Percentiles rank a stretch among this genome's conserved stretches.
Evolutionary conservation across 495 filamentous ascomycete genomes (phyloP).

Genomic region (Chaetomium fimeti): DNA sequence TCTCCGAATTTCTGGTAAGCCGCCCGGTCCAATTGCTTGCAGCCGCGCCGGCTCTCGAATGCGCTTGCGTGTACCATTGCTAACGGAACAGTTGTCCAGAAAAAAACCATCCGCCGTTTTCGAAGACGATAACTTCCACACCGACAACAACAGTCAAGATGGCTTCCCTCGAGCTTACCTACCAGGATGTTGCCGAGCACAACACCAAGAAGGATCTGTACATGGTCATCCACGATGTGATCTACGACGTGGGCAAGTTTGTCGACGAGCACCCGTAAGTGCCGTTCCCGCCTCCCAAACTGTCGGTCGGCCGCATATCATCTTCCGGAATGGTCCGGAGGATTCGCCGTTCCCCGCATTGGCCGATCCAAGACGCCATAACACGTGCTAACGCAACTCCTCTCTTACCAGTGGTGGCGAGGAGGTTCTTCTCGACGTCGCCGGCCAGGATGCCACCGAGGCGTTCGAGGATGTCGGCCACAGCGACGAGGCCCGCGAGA

Average conservation of each 20-base stretch:
- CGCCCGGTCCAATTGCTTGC: neutral
- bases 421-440: slow-evolving; percentile 96
- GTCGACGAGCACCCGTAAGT: slow-evolving; percentile 99
- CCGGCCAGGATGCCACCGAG: slow-evolving; percentile 93
- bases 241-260: slow-evolving; percentile 87
- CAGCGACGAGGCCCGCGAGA: slow-evolving; percentile 97
- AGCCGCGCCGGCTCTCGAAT: neutral
- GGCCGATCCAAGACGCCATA: neutral
- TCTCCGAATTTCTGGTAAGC: slow-evolving; percentile 19
- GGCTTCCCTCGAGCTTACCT: slow-evolving; percentile 75
- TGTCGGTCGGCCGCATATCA: slow-evolving; percentile 1
- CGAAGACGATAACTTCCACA: slow-evolving; percentile 20
- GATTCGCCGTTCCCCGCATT: slow-evolving; percentile 10
- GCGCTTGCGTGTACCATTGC: slow-evolving; percentile 7
- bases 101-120: slow-evolving; percentile 23
- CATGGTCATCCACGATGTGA: slow-evolving; percentile 90
- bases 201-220: slow-evolving; percentile 94
- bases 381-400: slow-evolving; percentile 22
- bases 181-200: slow-evolving; percentile 81
- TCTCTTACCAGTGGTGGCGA: slow-evolving; percentile 77
- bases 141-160: slow-evolving; percentile 49
- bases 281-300: neutral
- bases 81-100: slow-evolving; percentile 30
- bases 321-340: neutral
- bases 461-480: slow-evolving; percentile 99